Evolutionary conservation across 495 filamentous ascomycete genomes (phyloP).

Genomic region (Aspergillus sclerotioniger): DNA sequence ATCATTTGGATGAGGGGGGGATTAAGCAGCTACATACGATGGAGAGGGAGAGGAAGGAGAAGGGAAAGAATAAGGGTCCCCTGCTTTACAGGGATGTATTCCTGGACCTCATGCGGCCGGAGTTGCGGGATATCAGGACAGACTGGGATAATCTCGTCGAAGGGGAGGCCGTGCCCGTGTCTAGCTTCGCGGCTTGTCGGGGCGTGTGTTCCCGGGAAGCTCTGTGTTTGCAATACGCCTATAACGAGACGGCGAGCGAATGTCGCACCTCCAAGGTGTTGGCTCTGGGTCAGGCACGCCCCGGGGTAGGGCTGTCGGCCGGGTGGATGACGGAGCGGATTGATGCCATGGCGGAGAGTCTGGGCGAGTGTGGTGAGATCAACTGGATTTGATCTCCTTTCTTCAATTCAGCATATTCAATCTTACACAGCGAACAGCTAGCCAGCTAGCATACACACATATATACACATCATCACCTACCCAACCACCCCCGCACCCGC

Average conservation of each 20-base stretch:
- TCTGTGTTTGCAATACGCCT: constrained; percentile 41
- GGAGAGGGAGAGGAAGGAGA: constrained; percentile 37
- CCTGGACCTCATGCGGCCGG: constrained; percentile 1
- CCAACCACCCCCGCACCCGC: background rate
- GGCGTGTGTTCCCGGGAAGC: constrained; percentile 30
- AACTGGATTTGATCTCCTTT: constrained; percentile 9
- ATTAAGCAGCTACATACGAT: constrained; percentile 43
- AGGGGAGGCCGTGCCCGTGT: constrained; percentile 11
- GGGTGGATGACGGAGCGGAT: constrained; percentile 35
- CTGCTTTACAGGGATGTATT: constrained; percentile 21
- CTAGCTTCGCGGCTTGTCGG: constrained; percentile 33
- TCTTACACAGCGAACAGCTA: too few species aligned
- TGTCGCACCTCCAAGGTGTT: constrained; percentile 30
- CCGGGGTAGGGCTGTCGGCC: constrained; percentile 20
- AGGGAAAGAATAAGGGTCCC: background rate
- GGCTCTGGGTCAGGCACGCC: constrained; percentile 15
- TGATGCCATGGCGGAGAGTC: constrained; percentile 17
- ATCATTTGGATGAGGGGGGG: constrained; percentile 45
- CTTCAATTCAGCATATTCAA: too few species aligned
- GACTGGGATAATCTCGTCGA: constrained; percentile 33
- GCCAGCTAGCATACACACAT: too few species aligned
- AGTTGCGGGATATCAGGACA: constrained; percentile 14
- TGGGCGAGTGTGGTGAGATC: constrained; percentile 20
- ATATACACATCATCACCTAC: background rate
- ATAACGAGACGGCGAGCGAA: constrained; percentile 18